A percentile compares a stretch with the other conserved stretches of the same genome.
Evolutionary conservation across 1,284 basidiomycete genomes (phyloP).

Genomic region (Leccinum subrobustum): DNA sequence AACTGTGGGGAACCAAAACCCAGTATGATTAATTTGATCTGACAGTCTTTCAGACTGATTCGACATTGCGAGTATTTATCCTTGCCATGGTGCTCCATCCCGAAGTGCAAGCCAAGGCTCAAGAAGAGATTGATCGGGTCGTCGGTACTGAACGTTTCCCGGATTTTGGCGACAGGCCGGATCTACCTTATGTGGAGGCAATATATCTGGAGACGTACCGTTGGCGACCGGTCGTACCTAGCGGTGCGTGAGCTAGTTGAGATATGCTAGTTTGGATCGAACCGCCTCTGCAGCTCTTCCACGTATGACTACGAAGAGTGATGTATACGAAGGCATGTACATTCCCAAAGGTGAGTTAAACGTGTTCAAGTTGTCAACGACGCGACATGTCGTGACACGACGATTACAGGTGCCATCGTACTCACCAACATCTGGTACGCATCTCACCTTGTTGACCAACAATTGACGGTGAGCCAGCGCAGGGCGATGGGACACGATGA

Average conservation of each 20-base stretch:
- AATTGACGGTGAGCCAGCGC: conserved; percentile 3
- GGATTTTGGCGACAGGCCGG: conserved; percentile 23
- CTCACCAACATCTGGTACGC: conserved; percentile 30
- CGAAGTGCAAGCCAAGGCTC: conserved; percentile 25
- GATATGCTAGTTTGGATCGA: background rate
- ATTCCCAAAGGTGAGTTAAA: conserved; percentile 30
- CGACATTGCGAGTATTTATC: conserved; percentile 19
- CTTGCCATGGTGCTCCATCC: conserved; percentile 35
- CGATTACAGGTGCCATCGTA: conserved; percentile 20
- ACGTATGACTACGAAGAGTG: conserved; percentile 24
- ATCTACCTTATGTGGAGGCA: conserved; percentile 29
- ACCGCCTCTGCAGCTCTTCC: conserved; percentile 24
- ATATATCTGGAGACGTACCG: conserved; percentile 25
- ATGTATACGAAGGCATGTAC: conserved; percentile 33
- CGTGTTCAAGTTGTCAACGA: background rate
- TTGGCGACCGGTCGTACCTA: conserved; percentile 27
- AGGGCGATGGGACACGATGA: conserved; percentile 29
- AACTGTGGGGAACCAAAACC: conserved; percentile 19
- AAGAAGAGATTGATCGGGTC: conserved; percentile 30
- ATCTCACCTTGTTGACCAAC: background rate
- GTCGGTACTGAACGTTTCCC: conserved; percentile 28
- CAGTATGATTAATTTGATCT: background rate
- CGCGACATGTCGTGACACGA: background rate
- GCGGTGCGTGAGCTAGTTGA: conserved; percentile 15
- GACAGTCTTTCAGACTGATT: conserved; percentile 14